These are phyloP conservation scores for Eimeria maxima DNA, from an alignment of 169 alveolate genomes.

Conservation along the genomic window DNA sequence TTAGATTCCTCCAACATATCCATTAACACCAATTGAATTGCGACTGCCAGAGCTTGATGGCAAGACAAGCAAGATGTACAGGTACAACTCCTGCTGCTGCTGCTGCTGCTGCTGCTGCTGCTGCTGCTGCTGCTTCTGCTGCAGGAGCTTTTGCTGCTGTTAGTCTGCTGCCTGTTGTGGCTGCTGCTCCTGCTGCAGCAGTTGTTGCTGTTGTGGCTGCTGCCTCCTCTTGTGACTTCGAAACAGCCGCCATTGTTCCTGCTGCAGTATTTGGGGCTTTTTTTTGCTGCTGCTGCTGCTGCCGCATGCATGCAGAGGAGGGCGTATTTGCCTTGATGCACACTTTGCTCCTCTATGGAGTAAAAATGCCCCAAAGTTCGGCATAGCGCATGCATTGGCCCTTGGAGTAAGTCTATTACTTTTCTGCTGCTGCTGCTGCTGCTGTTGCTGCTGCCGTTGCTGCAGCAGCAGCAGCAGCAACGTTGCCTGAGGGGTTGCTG, in stretches of 20 bases:
- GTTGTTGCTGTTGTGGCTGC: background rate
- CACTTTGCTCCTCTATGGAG: conserved; percentile 98
- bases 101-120: background rate
- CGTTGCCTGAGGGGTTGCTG: background rate
- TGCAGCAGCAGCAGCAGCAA: background rate
- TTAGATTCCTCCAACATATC: conserved; percentile 97
- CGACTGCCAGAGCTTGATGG: conserved; percentile 98
- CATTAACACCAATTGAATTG: conserved; percentile 97
- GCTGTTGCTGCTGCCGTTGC: background rate
- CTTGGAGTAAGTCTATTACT: conserved; percentile 89
- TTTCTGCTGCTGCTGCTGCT: background rate
- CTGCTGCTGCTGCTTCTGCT: background rate
- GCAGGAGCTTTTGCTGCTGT: background rate
- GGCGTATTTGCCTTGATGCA: conserved; percentile 97
- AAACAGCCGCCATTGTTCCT: background rate
- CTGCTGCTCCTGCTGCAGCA: background rate
- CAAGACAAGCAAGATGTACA: conserved; percentile 97
- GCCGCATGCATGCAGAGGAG: conserved; percentile 91
- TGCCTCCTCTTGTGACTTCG: background rate
- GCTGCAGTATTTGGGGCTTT: background rate
- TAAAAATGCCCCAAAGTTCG: conserved; percentile 96
- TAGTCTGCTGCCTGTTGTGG: no score
- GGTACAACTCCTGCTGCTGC: conserved; percentile 80
- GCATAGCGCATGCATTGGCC: conserved; percentile 98
- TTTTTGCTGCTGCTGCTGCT: background rate